These are phyloP conservation scores for Solanum hybrid DNA, from an alignment of 305 asterid genomes.

Conservation along the genomic window DNA sequence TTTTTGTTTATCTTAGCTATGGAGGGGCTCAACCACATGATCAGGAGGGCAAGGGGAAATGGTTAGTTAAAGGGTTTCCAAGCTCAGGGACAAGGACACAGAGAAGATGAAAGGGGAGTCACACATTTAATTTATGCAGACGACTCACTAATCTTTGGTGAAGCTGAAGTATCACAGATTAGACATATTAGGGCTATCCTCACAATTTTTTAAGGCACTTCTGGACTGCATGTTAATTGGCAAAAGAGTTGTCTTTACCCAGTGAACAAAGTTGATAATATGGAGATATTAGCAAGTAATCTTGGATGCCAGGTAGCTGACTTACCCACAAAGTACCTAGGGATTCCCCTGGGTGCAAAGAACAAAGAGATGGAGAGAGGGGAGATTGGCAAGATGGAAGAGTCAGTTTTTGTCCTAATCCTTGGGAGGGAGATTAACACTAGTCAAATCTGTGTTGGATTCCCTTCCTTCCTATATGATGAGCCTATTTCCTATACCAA, in stretches of 20 bases:
- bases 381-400: neutral
- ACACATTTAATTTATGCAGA: neutral
- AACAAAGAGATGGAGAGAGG: neutral
- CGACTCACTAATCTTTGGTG: neutral
- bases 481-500: neutral
- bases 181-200: neutral
- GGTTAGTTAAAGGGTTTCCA: neutral
- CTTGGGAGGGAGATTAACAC: neutral
- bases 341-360: neutral
- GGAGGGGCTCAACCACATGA: neutral
- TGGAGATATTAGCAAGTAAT: neutral
- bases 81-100: neutral
- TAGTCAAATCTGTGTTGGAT: neutral
- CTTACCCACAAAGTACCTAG: neutral
- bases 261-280: neutral
- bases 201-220: neutral
- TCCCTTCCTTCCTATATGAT: neutral
- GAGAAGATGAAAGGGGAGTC: neutral
- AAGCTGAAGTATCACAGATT: neutral
- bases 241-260: neutral
- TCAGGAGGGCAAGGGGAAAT: neutral
- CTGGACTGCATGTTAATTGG: neutral
- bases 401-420: neutral
- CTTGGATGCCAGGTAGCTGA: neutral
- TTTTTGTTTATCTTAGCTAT: neutral